Conservation (phyloP, 306 rosid species). For the Cucumis melo region DNA sequence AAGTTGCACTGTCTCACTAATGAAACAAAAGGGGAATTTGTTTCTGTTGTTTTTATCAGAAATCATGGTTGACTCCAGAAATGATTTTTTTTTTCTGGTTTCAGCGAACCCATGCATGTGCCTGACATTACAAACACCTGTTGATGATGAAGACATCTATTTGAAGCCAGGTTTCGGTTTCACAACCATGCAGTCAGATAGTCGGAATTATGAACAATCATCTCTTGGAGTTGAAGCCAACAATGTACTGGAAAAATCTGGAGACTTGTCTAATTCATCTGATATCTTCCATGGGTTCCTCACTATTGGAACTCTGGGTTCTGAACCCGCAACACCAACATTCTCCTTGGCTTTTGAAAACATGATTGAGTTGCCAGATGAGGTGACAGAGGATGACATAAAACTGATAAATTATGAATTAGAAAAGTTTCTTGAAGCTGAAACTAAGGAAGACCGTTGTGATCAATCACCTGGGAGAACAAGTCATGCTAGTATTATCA, state of each 20-base stretch:
- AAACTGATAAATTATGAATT: conserved; percentile 55
- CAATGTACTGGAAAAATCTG: conserved; percentile 10
- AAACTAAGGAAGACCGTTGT: conserved; percentile 38
- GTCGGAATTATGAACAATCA: conserved; percentile 25
- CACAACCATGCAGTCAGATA: conserved; percentile 18
- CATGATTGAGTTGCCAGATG: conserved; percentile 22
- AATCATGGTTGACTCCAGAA: neutral
- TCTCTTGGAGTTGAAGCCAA: conserved; percentile 22
- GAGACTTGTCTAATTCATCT: conserved; percentile 31
- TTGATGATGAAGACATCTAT: conserved; percentile 36
- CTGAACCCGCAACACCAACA: conserved; percentile 74
- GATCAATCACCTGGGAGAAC: conserved; percentile 55
- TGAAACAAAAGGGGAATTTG: neutral
- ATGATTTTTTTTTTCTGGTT: conserved; percentile 7
- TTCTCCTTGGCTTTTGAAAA: conserved; percentile 50
- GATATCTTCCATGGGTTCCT: conserved; percentile 80
- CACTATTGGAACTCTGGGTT: conserved; percentile 83
- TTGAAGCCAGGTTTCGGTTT: conserved; percentile 29
- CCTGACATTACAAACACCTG: conserved; percentile 41
- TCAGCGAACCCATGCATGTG: conserved; percentile 59
- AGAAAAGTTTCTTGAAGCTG: conserved; percentile 69
- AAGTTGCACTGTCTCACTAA: neutral
- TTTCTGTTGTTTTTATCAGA: neutral
- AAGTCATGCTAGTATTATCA: conserved; percentile 54
- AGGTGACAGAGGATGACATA: conserved; percentile 56